Evolutionary conservation across 768 basidiomycete species (phyloP), one percentile per base, ranked within the genome.

Genomic region (Psilocybe sp.): DNA sequence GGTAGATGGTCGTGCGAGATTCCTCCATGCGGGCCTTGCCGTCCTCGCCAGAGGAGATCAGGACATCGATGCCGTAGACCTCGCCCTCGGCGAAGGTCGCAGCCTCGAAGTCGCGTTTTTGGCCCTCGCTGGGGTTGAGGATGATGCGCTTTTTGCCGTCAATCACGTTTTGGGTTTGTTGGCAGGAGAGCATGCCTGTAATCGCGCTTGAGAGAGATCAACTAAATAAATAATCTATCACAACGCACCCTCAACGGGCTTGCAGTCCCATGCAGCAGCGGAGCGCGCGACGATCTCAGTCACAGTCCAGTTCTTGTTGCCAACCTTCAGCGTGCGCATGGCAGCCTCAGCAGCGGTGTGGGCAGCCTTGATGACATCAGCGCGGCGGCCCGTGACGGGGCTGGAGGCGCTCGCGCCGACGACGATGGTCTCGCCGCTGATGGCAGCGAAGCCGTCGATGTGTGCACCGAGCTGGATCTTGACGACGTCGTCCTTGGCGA

Each of bases 111-210:
- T 95, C 94, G 57, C 84, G 78, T 69, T 82, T 91, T 68, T 95
- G 92, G 40, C 76, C 70, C 53, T 94, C 88, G 35, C 79, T 83
- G 20, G 94, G 94, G 73, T 95, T 95, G 53, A 94, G 69, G 57
- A 98, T 92, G 64, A 98, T 84, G 23, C 93, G 81, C 75, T 97
- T 98, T 78, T 95, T 96, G 48, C 94, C 94, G 68, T 97, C 94
- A 58, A 96, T 92, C 52, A 92, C 84, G 61, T 94, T 92, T 64
- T 93, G 89, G n/a, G 84, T 79, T 67, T 96, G 93, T 67, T 95
- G 88, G 77, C 92, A 95, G 47, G 91, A 93, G 31, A 97, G 81
- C 92, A 94, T 95, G 49, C 94, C 91, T 93, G 51, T 15, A 44
- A 50, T 9, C 37, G 35, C 50, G 49, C 52, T 47, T 43, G 37